A percentile compares a stretch with the other conserved stretches of the same genome.
phyloP scores from a whole-genome alignment of 2,329 filamentous ascomycete genomes.

The Cladosporium cucumerinum region DNA sequence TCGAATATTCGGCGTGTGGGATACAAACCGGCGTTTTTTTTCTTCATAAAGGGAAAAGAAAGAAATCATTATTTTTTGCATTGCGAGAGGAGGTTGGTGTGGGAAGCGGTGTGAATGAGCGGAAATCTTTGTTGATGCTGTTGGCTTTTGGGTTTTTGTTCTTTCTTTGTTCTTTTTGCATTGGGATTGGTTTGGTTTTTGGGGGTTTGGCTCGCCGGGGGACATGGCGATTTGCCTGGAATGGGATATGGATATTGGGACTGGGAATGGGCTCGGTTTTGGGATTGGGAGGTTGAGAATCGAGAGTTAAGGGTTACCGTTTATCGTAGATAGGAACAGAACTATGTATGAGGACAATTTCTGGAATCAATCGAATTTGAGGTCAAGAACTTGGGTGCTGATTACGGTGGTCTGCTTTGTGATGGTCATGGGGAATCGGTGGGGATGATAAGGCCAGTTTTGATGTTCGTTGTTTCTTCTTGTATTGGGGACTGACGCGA shows the following conservation, averaged over 20 bases:
- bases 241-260: not conserved
- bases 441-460: no score
- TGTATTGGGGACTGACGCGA: no score
- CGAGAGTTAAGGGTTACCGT: not conserved
- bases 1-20: not conserved
- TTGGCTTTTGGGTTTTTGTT: no score
- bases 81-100: not conserved
- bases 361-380: not conserved
- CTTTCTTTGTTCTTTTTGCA: not conserved
- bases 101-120: not conserved
- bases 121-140: not conserved
- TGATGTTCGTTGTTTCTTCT: no score
- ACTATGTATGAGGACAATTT: conserved; percentile 4
- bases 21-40: not conserved
- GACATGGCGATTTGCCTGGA: not conserved
- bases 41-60: not conserved
- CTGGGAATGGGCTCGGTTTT: not conserved
- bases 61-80: not conserved
- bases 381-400: no score
- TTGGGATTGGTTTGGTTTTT: not conserved
- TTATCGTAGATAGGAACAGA: conserved; percentile 10
- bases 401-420: no score
- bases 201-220: not conserved
- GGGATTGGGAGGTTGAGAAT: not conserved
- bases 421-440: no score